A percentile compares a stretch with the other conserved stretches of the same genome.
Conservation (phyloP, 2,329 filamentous ascomycete genomes). For the Alternaria sp. region DNA sequence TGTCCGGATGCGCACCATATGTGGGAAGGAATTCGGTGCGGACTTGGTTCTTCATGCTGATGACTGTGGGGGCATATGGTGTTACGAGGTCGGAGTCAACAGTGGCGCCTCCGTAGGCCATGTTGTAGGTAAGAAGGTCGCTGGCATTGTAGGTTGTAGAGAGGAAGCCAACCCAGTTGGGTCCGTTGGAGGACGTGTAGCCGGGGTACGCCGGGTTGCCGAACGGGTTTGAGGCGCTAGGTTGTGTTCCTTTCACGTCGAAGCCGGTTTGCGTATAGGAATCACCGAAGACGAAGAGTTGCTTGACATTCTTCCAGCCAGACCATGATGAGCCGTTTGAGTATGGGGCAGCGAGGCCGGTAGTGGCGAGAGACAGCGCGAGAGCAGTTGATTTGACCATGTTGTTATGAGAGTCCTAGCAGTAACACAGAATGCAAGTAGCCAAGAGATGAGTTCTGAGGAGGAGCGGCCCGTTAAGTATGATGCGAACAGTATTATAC, state of each 20-base stretch:
- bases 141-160: constrained; percentile 51
- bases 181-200: constrained; percentile 55
- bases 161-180: constrained; percentile 64
- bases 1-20: constrained; percentile 48
- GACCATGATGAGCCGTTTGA: constrained; percentile 34
- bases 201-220: constrained; percentile 67
- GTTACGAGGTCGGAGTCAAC: constrained; percentile 54
- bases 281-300: constrained; percentile 59
- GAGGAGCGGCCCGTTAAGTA: constrained; percentile 19
- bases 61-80: constrained; percentile 59
- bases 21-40: constrained; percentile 53
- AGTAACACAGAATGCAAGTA: not conserved
- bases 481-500: constrained; percentile 2
- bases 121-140: constrained; percentile 60
- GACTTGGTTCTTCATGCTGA: constrained; percentile 63
- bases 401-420: not conserved
- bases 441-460: not conserved
- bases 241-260: constrained; percentile 60
- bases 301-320: constrained; percentile 44
- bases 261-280: constrained; percentile 70
- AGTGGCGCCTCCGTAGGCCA: constrained; percentile 59
- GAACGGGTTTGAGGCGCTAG: constrained; percentile 63
- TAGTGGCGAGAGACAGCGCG: constrained; percentile 30
- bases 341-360: constrained; percentile 30
- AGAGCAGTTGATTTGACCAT: constrained; percentile 37